Conservation (phyloP, 495 filamentous ascomycete genomes). For the Lasiosphaeris hirsuta region DNA sequence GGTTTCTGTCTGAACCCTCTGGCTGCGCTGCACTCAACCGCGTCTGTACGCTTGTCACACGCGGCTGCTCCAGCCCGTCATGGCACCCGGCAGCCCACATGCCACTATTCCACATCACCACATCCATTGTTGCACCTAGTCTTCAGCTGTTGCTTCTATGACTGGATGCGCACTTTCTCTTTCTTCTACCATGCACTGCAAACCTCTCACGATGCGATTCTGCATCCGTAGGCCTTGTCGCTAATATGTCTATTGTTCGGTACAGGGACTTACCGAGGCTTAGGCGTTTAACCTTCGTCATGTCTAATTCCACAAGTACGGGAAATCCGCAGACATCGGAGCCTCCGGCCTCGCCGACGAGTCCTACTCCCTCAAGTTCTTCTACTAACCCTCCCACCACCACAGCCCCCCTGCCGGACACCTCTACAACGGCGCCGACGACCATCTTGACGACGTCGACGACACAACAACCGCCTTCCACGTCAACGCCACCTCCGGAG, state of each 20-base stretch:
- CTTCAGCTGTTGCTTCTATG: not conserved
- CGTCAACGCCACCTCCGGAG: conserved; percentile 5
- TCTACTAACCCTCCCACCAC: conserved; percentile 21
- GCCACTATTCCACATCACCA: conserved; percentile 20
- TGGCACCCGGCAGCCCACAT: not conserved
- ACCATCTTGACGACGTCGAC: not conserved
- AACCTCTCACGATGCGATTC: not conserved
- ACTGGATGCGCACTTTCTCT: conserved; percentile 20
- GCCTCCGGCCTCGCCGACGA: conserved; percentile 28
- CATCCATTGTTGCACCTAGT: conserved; percentile 16
- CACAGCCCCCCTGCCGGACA: conserved; percentile 10
- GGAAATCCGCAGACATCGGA: conserved; percentile 15
- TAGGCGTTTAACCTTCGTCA: conserved; percentile 39
- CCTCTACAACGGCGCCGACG: conserved; percentile 14
- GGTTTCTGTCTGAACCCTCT: conserved; percentile 12
- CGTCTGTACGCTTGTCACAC: not conserved
- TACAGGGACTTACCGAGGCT: conserved; percentile 34
- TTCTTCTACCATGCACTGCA: conserved; percentile 14
- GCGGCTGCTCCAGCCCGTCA: not conserved
- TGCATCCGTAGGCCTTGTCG: conserved; percentile 3
- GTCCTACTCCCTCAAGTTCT: conserved; percentile 17
- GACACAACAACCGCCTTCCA: not conserved
- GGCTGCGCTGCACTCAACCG: not conserved
- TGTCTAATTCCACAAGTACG: conserved; percentile 46
- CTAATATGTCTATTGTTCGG: conserved; percentile 40